Evolutionary conservation across 768 basidiomycete species (phyloP).

Genomic region (Phanerochaete carnosa): DNA sequence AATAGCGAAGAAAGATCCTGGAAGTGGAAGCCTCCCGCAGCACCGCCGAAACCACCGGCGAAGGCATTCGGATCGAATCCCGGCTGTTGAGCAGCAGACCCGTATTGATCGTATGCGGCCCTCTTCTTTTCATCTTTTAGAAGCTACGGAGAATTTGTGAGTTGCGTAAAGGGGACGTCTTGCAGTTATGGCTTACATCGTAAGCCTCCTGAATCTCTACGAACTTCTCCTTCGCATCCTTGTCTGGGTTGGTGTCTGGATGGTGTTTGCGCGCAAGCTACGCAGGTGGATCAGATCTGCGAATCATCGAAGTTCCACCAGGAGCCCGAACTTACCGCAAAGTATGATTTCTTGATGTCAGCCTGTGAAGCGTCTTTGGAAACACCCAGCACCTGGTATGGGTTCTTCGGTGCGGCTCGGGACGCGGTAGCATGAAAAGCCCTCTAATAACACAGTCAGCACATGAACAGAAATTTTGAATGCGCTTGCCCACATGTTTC

Average conservation of each 20-base stretch:
- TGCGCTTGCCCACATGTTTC: constrained; percentile 6
- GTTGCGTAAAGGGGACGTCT: not conserved
- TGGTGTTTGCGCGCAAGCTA: constrained; percentile 98
- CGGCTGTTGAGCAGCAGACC: constrained; percentile 86
- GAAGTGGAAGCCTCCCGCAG: constrained; percentile 59
- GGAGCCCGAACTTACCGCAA: constrained; percentile 59
- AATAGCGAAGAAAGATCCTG: constrained; percentile 65
- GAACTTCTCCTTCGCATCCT: constrained; percentile 87
- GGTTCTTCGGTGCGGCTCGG: constrained; percentile 63
- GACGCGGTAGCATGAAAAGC: constrained; percentile 67
- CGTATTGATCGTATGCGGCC: constrained; percentile 87
- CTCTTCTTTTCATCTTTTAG: constrained; percentile 95
- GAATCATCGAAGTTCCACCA: not conserved
- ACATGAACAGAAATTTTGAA: not conserved
- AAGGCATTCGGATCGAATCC: constrained; percentile 94
- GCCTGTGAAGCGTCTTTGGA: constrained; percentile 74
- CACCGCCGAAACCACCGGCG: constrained; percentile 44
- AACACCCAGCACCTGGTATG: constrained; percentile 90
- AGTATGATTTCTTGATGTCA: constrained; percentile 98
- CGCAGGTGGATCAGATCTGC: constrained; percentile 9
- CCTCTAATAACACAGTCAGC: constrained; percentile 45
- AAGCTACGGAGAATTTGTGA: constrained; percentile 45
- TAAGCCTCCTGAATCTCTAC: constrained; percentile 94
- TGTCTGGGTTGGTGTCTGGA: constrained; percentile 95
- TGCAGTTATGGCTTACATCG: constrained; percentile 58